Conservation (phyloP, 345 rosid species). For the Carallia brachiata region DNA sequence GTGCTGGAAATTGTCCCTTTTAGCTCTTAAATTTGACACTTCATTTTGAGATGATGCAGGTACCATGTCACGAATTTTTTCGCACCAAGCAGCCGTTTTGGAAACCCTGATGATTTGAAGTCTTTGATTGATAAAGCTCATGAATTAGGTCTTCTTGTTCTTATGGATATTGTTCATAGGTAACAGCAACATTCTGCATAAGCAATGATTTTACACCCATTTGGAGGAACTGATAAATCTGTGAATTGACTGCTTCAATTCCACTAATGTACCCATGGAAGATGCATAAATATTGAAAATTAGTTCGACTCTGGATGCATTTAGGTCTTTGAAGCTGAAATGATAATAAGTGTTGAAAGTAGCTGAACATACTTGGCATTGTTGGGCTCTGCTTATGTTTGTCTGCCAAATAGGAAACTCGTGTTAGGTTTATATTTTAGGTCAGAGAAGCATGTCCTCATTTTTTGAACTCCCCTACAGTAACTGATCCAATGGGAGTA, state of each 20-base stretch:
- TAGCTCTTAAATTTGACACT: conserved; percentile 13
- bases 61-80: conserved; percentile 94
- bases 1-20: conserved; percentile 16
- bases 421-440: too few relatives aligned
- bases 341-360: too few relatives aligned
- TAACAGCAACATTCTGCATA: conserved; percentile 15
- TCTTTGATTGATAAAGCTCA: conserved; percentile 94
- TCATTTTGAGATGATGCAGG: conserved; percentile 50
- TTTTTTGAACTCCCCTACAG: too few relatives aligned
- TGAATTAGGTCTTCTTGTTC: conserved; percentile 89
- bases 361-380: too few relatives aligned
- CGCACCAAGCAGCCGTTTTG: conserved; percentile 97
- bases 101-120: conserved; percentile 96
- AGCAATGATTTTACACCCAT: background rate
- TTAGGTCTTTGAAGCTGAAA: too few relatives aligned
- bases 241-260: background rate
- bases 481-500: too few relatives aligned
- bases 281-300: too few relatives aligned
- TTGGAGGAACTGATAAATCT: background rate
- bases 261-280: too few relatives aligned
- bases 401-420: too few relatives aligned
- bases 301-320: too few relatives aligned
- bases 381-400: too few relatives aligned
- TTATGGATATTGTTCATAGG: conserved; percentile 99
- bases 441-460: too few relatives aligned